Percentiles rank a stretch among this genome's conserved stretches.
These are phyloP conservation scores for Poa pratensis DNA, from an alignment of 176 grass and related monocot genomes.

Conservation along the genomic window DNA sequence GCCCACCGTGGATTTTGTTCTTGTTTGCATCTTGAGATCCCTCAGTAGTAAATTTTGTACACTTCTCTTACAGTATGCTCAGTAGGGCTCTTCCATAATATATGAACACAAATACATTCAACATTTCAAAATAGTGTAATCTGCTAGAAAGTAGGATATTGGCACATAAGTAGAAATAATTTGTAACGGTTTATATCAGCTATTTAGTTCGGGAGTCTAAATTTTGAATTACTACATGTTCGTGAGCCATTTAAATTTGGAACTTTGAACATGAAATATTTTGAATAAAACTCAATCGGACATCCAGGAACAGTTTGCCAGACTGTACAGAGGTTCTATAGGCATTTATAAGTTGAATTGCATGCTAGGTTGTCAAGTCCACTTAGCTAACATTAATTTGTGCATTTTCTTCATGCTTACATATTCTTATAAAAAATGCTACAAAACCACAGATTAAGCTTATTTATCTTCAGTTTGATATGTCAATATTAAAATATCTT, in stretches of 20 bases:
- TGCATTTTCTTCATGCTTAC: conserved; percentile 17
- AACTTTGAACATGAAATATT: neutral
- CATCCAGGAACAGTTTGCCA: conserved; percentile 10
- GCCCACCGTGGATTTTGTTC: neutral
- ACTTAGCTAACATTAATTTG: conserved; percentile 4
- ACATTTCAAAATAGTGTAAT: conserved; percentile 20
- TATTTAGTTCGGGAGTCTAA: neutral
- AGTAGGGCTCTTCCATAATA: neutral
- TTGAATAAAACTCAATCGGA: neutral
- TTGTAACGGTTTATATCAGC: neutral
- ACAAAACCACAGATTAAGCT: neutral
- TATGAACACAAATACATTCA: conserved; percentile 1
- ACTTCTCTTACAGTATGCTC: conserved; percentile 10
- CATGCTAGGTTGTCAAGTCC: neutral
- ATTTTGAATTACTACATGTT: neutral
- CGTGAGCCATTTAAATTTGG: neutral
- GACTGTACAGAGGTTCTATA: conserved; percentile 1
- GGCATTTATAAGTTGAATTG: too few relatives aligned
- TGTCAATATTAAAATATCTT: conserved; percentile 26
- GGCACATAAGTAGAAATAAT: neutral
- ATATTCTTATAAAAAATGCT: neutral
- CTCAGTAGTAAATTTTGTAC: neutral
- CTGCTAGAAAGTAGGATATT: conserved; percentile 24
- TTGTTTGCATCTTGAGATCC: neutral
- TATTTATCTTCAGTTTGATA: conserved; percentile 19